Conservation (phyloP, 2,329 filamentous ascomycete species). For the Ophiosphaerella narmari region DNA sequence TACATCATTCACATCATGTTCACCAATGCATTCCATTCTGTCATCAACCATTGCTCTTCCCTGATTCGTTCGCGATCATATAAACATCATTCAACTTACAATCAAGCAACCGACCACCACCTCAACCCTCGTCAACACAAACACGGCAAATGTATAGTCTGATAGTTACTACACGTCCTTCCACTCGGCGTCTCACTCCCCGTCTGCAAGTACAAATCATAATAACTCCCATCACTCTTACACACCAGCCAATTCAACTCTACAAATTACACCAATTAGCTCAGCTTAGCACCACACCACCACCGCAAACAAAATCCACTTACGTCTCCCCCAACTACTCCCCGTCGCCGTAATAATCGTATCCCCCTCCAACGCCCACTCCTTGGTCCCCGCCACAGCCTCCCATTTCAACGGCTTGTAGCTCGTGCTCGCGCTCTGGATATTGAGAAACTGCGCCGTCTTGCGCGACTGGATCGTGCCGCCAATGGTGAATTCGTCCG, state of each 20-base stretch:
- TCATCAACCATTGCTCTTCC: not conserved
- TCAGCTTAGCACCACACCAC: too few species aligned
- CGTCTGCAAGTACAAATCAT: conserved; percentile 59
- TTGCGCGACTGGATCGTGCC: conserved; percentile 57
- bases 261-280: conserved; percentile 3
- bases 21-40: not conserved
- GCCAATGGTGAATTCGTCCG: conserved; percentile 57
- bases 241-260: conserved; percentile 60
- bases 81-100: too few species aligned
- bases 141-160: conserved; percentile 60
- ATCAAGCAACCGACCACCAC: too few species aligned
- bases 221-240: conserved; percentile 49
- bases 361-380: conserved; percentile 57
- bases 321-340: conserved; percentile 52
- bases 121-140: conserved; percentile 41
- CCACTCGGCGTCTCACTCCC: conserved; percentile 57
- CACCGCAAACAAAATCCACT: not conserved
- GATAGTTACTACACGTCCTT: conserved; percentile 59
- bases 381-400: conserved; percentile 49
- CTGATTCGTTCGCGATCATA: too few species aligned
- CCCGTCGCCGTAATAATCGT: conserved; percentile 54
- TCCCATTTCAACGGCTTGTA: conserved; percentile 59
- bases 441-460: conserved; percentile 55
- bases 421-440: conserved; percentile 52
- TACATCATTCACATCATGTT: not conserved